Evolutionary conservation across 2,329 filamentous ascomycete species (phyloP), one percentile per base, ranked within the genome.

Genomic region (Cucurbitaria berberidis): DNA sequence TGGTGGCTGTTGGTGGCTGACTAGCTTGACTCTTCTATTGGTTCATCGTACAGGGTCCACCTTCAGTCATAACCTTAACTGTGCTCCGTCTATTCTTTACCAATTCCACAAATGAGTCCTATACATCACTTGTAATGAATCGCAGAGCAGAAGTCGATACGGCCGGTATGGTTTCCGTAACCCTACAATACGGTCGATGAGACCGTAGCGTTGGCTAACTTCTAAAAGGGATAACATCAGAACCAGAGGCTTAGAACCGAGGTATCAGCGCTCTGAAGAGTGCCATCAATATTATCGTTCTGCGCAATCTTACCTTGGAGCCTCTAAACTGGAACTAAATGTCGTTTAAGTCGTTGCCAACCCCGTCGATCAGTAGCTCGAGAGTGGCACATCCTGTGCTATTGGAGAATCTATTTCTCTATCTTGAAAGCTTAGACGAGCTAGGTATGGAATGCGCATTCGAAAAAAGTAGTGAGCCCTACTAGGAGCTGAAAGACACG

Each of bases 261-360:
- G 41, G 60, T 5, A 40, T 39, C 19, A 42, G 51, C 18, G 48
- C 55, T 3, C 64, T 61, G 64, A 62, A 60, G 41, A 55, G 48
- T 24, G 59, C 63, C 2, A 52, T 61, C 5, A 63, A 53, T 2
- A 59, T 68, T 10, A 46, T 68, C 1, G 55, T 50, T 4, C 34
- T 68, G 13, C 59, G 63, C 16, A 57, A 66, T 38, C 44, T 65
- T 68, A 55, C 45, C 57, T 68, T 39, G 63, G 65, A 38, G 39
- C 60, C 11, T 54, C 51, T 19, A 48, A 60, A 16, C 49, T 58
- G n/a, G 47, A 38, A 8, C 46, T 51, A 40, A 30, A 16, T 43
- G 34, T 1, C 46, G 50, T 10, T 6, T 34, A n/a, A 49, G 52
- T 26, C 42, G 24, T 3, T 53, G 16, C 45, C 48, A 43, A 54